A percentile compares a stretch with the other conserved stretches of the same genome.
Conservation (phyloP, 805 yeast genomes). For the Barnettozyma californica region DNA sequence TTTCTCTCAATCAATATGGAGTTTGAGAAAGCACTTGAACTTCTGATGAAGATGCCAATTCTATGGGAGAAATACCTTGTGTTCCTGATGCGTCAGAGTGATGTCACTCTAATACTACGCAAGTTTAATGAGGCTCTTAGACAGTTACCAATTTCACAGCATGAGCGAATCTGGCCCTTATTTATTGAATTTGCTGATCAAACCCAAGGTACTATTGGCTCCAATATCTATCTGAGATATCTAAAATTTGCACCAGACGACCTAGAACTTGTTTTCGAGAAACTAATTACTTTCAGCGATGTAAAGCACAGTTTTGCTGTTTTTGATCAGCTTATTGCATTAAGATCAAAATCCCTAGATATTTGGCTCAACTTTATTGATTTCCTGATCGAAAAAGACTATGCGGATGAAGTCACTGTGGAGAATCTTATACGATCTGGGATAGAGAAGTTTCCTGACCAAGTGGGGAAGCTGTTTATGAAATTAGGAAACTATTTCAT, state of each 20-base stretch:
- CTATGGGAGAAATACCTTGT: constrained; percentile 49
- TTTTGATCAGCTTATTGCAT: constrained; percentile 31
- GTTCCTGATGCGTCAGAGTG: constrained; percentile 33
- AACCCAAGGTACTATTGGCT: constrained; percentile 34
- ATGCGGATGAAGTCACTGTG: constrained; percentile 21
- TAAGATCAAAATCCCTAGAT: constrained; percentile 39
- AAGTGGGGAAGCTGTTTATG: constrained; percentile 43
- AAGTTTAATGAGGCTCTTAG: constrained; percentile 47
- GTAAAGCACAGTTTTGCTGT: constrained; percentile 26
- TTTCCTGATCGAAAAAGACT: constrained; percentile 25
- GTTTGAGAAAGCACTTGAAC: constrained; percentile 42
- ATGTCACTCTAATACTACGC: constrained; percentile 35
- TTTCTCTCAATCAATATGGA: constrained; percentile 34
- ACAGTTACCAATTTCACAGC: constrained; percentile 46
- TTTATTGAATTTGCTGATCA: constrained; percentile 44
- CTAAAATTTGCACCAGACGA: constrained; percentile 25
- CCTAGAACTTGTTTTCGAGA: constrained; percentile 30
- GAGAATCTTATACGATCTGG: constrained; percentile 34
- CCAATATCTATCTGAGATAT: constrained; percentile 28
- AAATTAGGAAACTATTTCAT: constrained; percentile 45
- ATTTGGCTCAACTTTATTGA: constrained; percentile 44
- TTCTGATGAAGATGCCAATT: constrained; percentile 39
- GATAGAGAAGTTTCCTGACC: constrained; percentile 50
- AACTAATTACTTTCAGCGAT: constrained; percentile 30
- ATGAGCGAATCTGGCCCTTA: constrained; percentile 48